phyloP scores from a whole-genome alignment of 805 yeast genomes.

The Monosporozyma unispora region DNA sequence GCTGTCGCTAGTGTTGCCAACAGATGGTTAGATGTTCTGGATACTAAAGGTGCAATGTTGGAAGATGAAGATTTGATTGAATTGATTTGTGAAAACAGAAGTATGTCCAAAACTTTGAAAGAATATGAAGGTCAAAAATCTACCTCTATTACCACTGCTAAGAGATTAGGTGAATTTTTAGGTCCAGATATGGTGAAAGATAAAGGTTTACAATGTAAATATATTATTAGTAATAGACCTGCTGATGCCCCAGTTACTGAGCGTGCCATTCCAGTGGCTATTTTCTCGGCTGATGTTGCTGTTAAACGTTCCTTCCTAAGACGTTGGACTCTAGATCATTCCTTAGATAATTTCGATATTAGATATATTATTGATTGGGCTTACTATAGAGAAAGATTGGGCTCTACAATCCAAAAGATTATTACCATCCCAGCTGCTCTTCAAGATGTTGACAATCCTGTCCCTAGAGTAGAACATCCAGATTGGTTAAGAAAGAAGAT shows the following conservation, averaged over 20 bases:
- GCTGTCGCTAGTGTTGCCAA: constrained; percentile 91
- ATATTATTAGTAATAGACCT: constrained; percentile 80
- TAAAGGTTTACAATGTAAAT: constrained; percentile 91
- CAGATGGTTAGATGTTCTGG: constrained; percentile 91
- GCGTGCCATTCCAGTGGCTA: constrained; percentile 93
- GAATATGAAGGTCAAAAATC: constrained; percentile 90
- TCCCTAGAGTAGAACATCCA: constrained; percentile 89
- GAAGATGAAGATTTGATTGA: constrained; percentile 93
- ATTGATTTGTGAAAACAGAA: constrained; percentile 89
- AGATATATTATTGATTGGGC: constrained; percentile 87
- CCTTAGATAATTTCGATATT: constrained; percentile 75
- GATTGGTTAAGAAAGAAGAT: constrained; percentile 77
- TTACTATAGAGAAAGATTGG: constrained; percentile 82
- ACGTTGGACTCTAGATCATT: constrained; percentile 78
- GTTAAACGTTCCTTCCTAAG: constrained; percentile 67
- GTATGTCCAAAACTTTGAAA: constrained; percentile 84
- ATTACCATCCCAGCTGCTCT: constrained; percentile 96
- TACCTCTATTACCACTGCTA: constrained; percentile 92
- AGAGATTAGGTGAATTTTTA: constrained; percentile 82
- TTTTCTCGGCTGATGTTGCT: constrained; percentile 71
- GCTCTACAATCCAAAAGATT: constrained; percentile 88
- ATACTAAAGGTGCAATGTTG: constrained; percentile 72
- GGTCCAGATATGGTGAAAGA: constrained; percentile 96
- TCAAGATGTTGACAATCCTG: constrained; percentile 82
- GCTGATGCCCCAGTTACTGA: constrained; percentile 85